phyloP scores from a whole-genome alignment of 257 asterid genomes.

The Gentiana macrophylla region DNA sequence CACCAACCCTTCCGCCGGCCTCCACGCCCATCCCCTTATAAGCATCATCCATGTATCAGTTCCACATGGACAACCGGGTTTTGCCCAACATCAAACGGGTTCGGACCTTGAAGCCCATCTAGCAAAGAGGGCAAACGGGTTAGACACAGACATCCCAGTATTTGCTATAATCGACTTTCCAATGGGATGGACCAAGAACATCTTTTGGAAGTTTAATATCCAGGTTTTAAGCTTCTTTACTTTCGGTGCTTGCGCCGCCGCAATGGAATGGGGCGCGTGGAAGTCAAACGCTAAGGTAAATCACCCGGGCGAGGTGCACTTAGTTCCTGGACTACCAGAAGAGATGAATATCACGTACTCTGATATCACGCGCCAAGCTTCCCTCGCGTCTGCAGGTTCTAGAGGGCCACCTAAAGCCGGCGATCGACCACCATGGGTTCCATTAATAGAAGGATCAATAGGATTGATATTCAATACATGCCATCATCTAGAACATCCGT shows the following conservation, averaged over 20 bases:
- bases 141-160: constrained; percentile 16
- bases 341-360: constrained; percentile 30
- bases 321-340: constrained; percentile 39
- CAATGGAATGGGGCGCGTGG: constrained; percentile 57
- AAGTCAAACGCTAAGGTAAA: constrained; percentile 30
- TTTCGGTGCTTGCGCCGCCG: constrained; percentile 40
- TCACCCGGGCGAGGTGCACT: constrained; percentile 27
- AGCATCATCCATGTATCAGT: constrained; percentile 8
- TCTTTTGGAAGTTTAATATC: constrained; percentile 24
- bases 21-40: constrained; percentile 6
- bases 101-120: neutral
- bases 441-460: constrained; percentile 25
- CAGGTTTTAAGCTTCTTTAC: constrained; percentile 43
- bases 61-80: constrained; percentile 4
- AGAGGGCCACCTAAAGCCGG: constrained; percentile 31
- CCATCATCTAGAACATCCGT: constrained; percentile 36
- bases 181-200: constrained; percentile 53
- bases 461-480: constrained; percentile 52
- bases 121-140: constrained; percentile 1
- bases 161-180: constrained; percentile 49
- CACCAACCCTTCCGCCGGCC: constrained; percentile 36
- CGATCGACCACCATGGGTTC: constrained; percentile 38
- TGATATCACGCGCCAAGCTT: constrained; percentile 17
- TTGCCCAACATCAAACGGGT: constrained; percentile 1
- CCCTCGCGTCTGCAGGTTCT: neutral